phyloP scores from a whole-genome alignment of 305 asterid genomes.

The Rubia balearica region DNA sequence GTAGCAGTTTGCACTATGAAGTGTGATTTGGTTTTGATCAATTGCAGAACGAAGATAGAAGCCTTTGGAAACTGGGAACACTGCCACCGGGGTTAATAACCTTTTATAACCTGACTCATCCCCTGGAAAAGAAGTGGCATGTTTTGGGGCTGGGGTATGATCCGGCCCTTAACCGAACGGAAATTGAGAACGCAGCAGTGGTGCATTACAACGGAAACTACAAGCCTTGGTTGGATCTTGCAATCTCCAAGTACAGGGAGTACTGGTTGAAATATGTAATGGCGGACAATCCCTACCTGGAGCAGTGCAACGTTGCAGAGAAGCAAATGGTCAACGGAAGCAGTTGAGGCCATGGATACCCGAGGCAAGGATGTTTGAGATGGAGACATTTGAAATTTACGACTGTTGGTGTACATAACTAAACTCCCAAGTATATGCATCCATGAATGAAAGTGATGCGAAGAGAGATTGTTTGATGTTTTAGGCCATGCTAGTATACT shows the following conservation, averaged over 20 bases:
- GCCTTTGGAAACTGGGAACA: slow-evolving; percentile 95
- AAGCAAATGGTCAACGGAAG: background rate
- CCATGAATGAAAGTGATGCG: no score
- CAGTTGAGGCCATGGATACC: background rate
- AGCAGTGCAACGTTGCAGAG: slow-evolving; percentile 36
- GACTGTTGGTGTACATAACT: no score
- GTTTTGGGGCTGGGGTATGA: slow-evolving; percentile 94
- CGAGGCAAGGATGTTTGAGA: no score
- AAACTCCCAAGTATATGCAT: no score
- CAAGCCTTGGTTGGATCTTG: slow-evolving; percentile 98
- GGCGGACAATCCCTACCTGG: slow-evolving; percentile 59
- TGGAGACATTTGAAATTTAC: no score
- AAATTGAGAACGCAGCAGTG: slow-evolving; percentile 77
- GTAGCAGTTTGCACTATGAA: background rate
- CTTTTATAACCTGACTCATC: slow-evolving; percentile 79
- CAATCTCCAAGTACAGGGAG: slow-evolving; percentile 71
- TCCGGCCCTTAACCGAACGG: slow-evolving; percentile 89
- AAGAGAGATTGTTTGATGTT: no score
- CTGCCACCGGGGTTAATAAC: slow-evolving; percentile 92
- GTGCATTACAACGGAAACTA: slow-evolving; percentile 94
- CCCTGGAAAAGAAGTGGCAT: slow-evolving; percentile 88
- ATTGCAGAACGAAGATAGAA: slow-evolving; percentile 82
- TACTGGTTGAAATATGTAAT: slow-evolving; percentile 79
- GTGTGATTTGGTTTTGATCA: no score
- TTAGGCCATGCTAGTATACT: no score